Percentiles rank a stretch among this genome's conserved stretches.
Evolutionary conservation across 139 green algal species (phyloP).

Genomic region (Raphidocelis subcapitata): DNA sequence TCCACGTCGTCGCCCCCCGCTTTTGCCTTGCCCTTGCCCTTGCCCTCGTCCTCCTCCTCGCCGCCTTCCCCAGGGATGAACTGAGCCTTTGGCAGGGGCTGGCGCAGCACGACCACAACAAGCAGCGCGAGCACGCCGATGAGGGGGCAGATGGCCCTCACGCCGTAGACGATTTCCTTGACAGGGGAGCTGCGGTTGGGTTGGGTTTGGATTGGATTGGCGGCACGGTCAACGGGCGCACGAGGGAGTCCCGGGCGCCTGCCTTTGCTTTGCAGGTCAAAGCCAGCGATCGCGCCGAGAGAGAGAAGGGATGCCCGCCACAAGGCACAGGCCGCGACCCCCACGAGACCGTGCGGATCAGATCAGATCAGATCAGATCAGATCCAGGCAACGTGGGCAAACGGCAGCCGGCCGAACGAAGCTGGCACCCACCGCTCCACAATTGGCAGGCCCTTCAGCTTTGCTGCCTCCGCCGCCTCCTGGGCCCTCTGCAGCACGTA

Average conservation of each 20-base stretch:
- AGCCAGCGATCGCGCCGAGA: no score
- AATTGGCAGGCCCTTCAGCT: background rate
- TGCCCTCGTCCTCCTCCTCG: no score
- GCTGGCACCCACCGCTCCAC: background rate
- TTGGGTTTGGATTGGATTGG: no score
- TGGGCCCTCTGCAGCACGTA: slow-evolving; percentile 29
- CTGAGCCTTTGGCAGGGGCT: slow-evolving; percentile 15
- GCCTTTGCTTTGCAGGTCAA: no score
- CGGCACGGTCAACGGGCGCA: background rate
- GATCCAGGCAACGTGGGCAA: background rate
- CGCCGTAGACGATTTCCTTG: slow-evolving; percentile 44
- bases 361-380: no score
- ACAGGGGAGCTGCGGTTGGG: slow-evolving; percentile 25
- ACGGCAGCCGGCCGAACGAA: background rate
- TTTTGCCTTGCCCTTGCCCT: background rate
- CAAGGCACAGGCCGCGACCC: no score
- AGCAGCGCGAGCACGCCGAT: slow-evolving; percentile 34
- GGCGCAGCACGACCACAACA: slow-evolving; percentile 29
- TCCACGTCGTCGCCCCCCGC: background rate
- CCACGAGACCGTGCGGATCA: no score
- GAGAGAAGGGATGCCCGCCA: no score
- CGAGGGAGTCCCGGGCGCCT: background rate
- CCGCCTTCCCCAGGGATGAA: background rate
- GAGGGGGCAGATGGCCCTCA: slow-evolving; percentile 48
- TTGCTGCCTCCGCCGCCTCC: background rate